phyloP scores from a whole-genome alignment of 2,329 filamentous ascomycete genomes.

The Didymella lethalis region DNA sequence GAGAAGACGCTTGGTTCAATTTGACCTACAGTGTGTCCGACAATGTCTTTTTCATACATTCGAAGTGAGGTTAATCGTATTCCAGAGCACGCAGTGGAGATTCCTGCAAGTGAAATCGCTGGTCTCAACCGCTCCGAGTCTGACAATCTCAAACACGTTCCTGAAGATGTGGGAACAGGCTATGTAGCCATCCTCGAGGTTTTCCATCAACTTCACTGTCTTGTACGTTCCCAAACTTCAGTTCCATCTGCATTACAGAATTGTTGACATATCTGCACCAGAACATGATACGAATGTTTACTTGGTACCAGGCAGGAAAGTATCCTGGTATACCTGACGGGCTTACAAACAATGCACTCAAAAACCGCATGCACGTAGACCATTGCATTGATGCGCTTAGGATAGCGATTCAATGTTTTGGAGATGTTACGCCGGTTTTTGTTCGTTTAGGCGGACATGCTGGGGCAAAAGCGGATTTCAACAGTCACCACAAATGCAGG shows the following conservation, averaged over 20 bases:
- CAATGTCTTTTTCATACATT: neutral
- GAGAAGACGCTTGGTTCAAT: neutral
- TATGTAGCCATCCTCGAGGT: neutral
- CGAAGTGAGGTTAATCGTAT: neutral
- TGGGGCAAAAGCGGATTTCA: neutral
- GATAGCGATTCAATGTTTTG: neutral
- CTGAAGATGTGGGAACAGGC: neutral
- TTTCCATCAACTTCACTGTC: neutral
- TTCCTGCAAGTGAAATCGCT: neutral
- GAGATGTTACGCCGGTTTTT: neutral
- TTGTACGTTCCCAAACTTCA: neutral
- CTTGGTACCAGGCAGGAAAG: neutral
- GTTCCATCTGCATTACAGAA: no score
- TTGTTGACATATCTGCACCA: neutral
- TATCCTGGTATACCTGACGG: neutral
- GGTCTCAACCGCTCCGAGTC: neutral
- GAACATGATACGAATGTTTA: constrained; percentile 1
- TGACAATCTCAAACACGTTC: neutral
- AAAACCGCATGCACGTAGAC: neutral
- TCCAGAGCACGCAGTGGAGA: neutral
- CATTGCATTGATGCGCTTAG: neutral
- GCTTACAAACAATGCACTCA: neutral
- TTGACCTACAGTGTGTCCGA: neutral
- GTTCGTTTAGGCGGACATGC: neutral
- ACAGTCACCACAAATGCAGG: constrained; percentile 1